Evolutionary conservation across 148 eudicot genomes (phyloP).

Genomic region (Fallopia convolvulus): DNA sequence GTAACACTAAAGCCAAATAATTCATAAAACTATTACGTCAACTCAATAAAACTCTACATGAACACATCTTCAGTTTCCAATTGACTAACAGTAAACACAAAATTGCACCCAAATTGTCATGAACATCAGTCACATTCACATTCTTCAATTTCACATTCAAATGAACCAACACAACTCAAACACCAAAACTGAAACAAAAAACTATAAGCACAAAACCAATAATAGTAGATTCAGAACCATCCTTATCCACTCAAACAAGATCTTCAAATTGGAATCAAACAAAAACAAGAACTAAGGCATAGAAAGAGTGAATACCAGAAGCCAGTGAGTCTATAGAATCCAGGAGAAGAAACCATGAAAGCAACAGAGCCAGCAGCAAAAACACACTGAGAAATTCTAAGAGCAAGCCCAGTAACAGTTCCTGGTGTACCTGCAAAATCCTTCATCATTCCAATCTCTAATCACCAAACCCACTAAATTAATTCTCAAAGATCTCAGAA

Average conservation of each 20-base stretch:
- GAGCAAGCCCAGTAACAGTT: slow-evolving; percentile 40
- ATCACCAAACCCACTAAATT: background rate
- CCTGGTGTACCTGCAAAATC: slow-evolving; percentile 72
- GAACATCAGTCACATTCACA: background rate
- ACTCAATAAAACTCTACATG: background rate
- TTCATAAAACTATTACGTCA: background rate
- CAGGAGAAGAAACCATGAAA: slow-evolving; percentile 42
- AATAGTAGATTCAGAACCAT: background rate
- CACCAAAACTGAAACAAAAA: too few relatives aligned
- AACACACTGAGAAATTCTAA: slow-evolving; percentile 48
- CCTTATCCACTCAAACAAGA: background rate
- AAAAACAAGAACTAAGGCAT: background rate
- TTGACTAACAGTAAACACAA: too few relatives aligned
- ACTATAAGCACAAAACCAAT: background rate
- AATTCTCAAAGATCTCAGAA: background rate
- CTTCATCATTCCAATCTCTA: slow-evolving; percentile 35
- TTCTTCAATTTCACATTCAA: too few relatives aligned
- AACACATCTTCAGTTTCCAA: too few relatives aligned
- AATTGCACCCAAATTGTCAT: background rate
- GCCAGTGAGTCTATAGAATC: slow-evolving; percentile 56
- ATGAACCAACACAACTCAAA: background rate
- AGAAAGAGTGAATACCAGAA: slow-evolving; percentile 42
- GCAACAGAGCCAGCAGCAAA: slow-evolving; percentile 63
- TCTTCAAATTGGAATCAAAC: background rate
- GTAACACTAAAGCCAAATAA: background rate